Conservation (phyloP, 2,329 filamentous ascomycete genomes). For the Alternaria sp. region DNA sequence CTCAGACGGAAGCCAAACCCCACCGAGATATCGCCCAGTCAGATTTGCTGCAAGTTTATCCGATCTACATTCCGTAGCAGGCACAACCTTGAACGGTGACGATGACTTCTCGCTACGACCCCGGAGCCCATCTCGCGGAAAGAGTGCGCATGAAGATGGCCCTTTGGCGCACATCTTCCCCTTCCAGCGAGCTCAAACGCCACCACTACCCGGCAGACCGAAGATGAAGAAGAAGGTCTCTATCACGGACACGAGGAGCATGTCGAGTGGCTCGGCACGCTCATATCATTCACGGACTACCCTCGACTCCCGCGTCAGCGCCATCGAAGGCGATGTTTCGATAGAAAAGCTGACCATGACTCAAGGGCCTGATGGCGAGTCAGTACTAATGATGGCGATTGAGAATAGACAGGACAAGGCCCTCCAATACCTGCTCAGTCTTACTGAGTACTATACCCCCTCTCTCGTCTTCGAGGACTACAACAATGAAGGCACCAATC, state of each 20-base stretch:
- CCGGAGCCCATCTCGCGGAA: conserved; percentile 26
- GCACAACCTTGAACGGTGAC: conserved; percentile 41
- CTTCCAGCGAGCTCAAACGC: conserved; percentile 71
- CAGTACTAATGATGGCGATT: conserved; percentile 68
- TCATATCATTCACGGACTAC: conserved; percentile 85
- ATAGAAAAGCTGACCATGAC: conserved; percentile 79
- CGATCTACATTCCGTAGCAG: conserved; percentile 33
- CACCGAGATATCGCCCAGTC: conserved; percentile 33
- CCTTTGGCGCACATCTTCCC: conserved; percentile 85
- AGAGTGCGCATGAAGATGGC: conserved; percentile 38
- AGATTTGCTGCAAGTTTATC: conserved; percentile 41
- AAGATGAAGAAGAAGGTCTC: conserved; percentile 77
- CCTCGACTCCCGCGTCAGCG: conserved; percentile 66
- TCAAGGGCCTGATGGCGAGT: conserved; percentile 75
- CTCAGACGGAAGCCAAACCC: conserved; percentile 36
- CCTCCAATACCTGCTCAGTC: conserved; percentile 78
- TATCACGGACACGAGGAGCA: conserved; percentile 86
- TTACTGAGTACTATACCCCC: conserved; percentile 77
- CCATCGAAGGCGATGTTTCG: conserved; percentile 84
- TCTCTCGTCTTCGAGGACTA: conserved; percentile 77
- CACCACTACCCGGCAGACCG: conserved; percentile 55
- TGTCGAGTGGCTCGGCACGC: conserved; percentile 83
- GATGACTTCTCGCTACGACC: conserved; percentile 25
- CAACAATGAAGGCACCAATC: conserved; percentile 87
- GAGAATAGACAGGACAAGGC: conserved; percentile 69